Conservation (phyloP, 164 flowering plant genomes). For the Cinnamomum chago region DNA sequence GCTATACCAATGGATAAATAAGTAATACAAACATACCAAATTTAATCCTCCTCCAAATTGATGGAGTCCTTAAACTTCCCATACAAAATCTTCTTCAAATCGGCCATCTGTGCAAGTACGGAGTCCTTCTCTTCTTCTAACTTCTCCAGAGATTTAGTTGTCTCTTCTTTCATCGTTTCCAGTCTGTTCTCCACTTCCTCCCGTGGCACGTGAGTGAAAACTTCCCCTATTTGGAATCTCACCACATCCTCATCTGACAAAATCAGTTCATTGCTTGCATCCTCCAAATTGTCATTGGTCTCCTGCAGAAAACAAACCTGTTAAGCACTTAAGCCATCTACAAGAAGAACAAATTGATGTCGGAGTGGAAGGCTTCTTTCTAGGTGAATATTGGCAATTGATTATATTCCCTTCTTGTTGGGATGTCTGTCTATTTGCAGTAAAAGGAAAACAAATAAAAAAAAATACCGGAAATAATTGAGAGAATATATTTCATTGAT, state of each 20-base stretch:
- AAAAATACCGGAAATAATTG: too few relatives aligned
- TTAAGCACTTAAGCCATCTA: too few relatives aligned
- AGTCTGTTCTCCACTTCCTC: constrained; percentile 82
- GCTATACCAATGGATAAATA: too few relatives aligned
- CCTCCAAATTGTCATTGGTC: constrained; percentile 79
- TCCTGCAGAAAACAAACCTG: constrained; percentile 40
- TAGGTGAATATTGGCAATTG: too few relatives aligned
- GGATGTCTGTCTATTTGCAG: too few relatives aligned
- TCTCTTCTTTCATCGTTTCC: constrained; percentile 72
- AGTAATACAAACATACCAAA: background rate
- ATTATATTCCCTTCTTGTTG: too few relatives aligned
- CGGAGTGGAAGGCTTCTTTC: too few relatives aligned
- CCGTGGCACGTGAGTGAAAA: constrained; percentile 80
- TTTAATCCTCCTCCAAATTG: constrained; percentile 86
- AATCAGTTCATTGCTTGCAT: constrained; percentile 92
- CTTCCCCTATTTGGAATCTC: constrained; percentile 91
- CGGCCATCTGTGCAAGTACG: constrained; percentile 75
- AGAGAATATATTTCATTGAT: too few relatives aligned
- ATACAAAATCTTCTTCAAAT: constrained; percentile 78
- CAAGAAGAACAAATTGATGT: too few relatives aligned
- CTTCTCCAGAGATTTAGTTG: constrained; percentile 54
- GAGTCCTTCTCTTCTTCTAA: constrained; percentile 81
- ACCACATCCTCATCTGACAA: constrained; percentile 84
- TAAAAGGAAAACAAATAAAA: too few relatives aligned
- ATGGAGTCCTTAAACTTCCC: constrained; percentile 92